Evolutionary conservation across 148 eudicot species (phyloP).

Genomic region (Chenopodium suecicum): DNA sequence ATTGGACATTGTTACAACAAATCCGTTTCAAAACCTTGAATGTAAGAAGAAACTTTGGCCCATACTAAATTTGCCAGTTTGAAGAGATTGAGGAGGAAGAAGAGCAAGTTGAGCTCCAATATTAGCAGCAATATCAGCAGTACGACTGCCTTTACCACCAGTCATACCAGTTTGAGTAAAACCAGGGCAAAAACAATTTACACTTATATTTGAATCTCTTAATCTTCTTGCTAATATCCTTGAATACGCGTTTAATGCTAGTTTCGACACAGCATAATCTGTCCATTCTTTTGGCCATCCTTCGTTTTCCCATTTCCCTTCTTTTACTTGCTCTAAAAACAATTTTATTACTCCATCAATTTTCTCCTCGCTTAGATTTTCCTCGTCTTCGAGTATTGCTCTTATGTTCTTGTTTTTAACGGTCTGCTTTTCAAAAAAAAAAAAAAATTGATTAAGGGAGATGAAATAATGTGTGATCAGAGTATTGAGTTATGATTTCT

Average conservation of each 20-base stretch:
- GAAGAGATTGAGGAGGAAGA: conserved; percentile 48
- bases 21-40: conserved; percentile 44
- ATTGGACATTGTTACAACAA: not conserved
- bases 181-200: conserved; percentile 89
- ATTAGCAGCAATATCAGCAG: conserved; percentile 60
- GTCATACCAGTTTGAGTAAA: conserved; percentile 89
- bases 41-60: conserved; percentile 31
- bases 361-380: conserved; percentile 43
- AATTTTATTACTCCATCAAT: conserved; percentile 44
- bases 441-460: not conserved
- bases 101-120: conserved; percentile 52
- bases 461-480: too few relatives aligned
- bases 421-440: conserved; percentile 44
- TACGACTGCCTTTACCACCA: conserved; percentile 65
- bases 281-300: conserved; percentile 96
- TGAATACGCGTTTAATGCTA: conserved; percentile 79
- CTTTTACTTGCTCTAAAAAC: conserved; percentile 56
- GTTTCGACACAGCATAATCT: conserved; percentile 81
- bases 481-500: too few relatives aligned
- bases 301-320: conserved; percentile 56
- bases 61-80: conserved; percentile 63
- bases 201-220: conserved; percentile 40
- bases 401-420: conserved; percentile 44
- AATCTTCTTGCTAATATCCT: conserved; percentile 58
- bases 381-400: conserved; percentile 56